Evolutionary conservation across 73 alveolate genomes (phyloP).

Genomic region (Paramecium sonneborni): DNA sequence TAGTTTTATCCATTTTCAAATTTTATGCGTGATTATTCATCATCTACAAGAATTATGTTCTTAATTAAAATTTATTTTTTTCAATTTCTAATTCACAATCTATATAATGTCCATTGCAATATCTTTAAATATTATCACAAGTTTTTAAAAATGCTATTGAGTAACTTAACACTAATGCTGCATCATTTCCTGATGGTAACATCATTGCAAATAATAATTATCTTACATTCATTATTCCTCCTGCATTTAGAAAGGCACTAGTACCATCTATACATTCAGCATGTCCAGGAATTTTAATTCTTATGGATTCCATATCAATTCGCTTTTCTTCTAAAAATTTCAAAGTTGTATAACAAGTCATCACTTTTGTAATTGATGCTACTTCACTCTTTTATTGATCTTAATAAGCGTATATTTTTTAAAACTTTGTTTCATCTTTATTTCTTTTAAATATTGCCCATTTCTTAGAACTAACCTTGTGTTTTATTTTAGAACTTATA

Average conservation of each 20-base stretch:
- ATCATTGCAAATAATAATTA: conserved; percentile 78
- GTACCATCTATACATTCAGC: conserved; percentile 81
- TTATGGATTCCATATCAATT: conserved; percentile 63
- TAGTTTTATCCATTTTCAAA: conserved; percentile 68
- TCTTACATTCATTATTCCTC: conserved; percentile 61
- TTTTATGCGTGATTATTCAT: conserved; percentile 72
- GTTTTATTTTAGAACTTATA: not conserved
- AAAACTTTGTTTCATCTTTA: not conserved
- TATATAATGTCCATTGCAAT: not conserved
- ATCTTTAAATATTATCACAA: conserved; percentile 30
- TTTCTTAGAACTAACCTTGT: not conserved
- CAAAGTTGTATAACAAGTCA: conserved; percentile 70
- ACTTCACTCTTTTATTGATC: conserved; percentile 70
- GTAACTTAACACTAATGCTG: conserved; percentile 73
- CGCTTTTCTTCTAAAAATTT: conserved; percentile 60
- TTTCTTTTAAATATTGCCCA: conserved; percentile 1
- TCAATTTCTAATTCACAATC: conserved; percentile 33
- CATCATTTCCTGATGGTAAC: conserved; percentile 89
- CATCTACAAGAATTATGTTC: conserved; percentile 57
- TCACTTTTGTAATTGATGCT: conserved; percentile 82
- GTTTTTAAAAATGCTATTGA: conserved; percentile 49
- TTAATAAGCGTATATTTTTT: not conserved
- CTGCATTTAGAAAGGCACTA: conserved; percentile 69
- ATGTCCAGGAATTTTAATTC: conserved; percentile 69
- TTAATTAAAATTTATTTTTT: conserved; percentile 23